Conservation (phyloP, 805 yeast genomes). For the Torulaspora indica region DNA sequence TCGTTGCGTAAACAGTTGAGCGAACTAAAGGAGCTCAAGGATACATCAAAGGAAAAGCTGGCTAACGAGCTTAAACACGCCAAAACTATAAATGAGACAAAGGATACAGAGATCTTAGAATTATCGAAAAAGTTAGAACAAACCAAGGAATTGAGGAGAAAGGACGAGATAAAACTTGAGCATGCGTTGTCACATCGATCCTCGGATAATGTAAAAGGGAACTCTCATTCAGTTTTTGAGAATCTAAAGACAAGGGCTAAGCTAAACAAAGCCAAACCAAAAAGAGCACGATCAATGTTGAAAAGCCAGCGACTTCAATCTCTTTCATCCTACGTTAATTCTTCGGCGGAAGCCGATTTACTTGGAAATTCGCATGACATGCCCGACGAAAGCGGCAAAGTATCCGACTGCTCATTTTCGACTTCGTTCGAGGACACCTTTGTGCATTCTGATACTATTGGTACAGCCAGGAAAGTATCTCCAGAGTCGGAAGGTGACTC, state of each 20-base stretch:
- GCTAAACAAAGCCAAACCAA: slow-evolving; percentile 1
- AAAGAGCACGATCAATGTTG: slow-evolving; percentile 12
- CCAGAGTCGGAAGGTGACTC: background rate
- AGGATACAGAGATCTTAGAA: slow-evolving; percentile 55
- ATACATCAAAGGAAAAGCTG: slow-evolving; percentile 49
- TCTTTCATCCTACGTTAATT: slow-evolving; percentile 16
- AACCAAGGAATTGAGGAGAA: slow-evolving; percentile 45
- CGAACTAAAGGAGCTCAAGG: slow-evolving; percentile 67
- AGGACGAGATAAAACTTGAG: slow-evolving; percentile 5
- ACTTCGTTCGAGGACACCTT: background rate
- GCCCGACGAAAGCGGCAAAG: background rate
- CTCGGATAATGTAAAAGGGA: slow-evolving; percentile 10
- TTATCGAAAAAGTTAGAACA: slow-evolving; percentile 57
- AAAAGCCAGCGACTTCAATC: slow-evolving; percentile 27
- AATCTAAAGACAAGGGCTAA: slow-evolving; percentile 12
- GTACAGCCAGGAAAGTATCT: background rate
- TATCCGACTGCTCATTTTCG: background rate
- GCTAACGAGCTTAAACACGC: slow-evolving; percentile 60
- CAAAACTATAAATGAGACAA: slow-evolving; percentile 51
- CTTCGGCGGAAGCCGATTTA: slow-evolving; percentile 26
- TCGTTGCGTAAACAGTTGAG: slow-evolving; percentile 54
- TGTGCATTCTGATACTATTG: background rate
- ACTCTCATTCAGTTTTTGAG: slow-evolving; percentile 18
- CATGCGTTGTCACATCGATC: slow-evolving; percentile 20
- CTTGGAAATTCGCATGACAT: background rate